Evolutionary conservation across 768 basidiomycete genomes (phyloP).

Genomic region (Kwoniella botswanensis): DNA sequence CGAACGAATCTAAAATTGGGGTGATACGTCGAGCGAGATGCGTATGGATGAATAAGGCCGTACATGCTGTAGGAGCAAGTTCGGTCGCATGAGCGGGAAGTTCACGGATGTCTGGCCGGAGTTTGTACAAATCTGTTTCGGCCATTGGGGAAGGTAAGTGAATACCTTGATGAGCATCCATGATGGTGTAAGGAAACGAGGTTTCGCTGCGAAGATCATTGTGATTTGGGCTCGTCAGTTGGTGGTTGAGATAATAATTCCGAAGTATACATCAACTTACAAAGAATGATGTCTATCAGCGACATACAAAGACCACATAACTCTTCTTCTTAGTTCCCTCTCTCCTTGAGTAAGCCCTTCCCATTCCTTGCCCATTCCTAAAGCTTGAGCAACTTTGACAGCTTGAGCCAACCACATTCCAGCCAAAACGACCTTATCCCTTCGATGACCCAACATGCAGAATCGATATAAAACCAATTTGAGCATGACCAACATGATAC

Average conservation of each 20-base stretch:
- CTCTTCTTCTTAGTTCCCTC: slow-evolving; percentile 44
- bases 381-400: slow-evolving; percentile 46
- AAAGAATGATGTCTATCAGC: slow-evolving; percentile 48
- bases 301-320: slow-evolving; percentile 50
- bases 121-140: slow-evolving; percentile 41
- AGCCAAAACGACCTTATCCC: slow-evolving; percentile 32
- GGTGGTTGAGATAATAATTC: no score
- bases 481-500: slow-evolving; percentile 50
- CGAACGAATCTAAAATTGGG: slow-evolving; percentile 47
- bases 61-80: slow-evolving; percentile 39
- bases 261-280: slow-evolving; percentile 27
- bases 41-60: slow-evolving; percentile 46
- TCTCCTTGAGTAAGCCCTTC: slow-evolving; percentile 48
- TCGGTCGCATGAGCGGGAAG: slow-evolving; percentile 43
- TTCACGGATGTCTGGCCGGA: slow-evolving; percentile 28
- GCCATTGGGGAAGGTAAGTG: slow-evolving; percentile 46
- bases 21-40: slow-evolving; percentile 47
- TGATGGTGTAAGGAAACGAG: slow-evolving; percentile 48
- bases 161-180: slow-evolving; percentile 47
- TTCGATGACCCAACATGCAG: slow-evolving; percentile 28
- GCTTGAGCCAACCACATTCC: slow-evolving; percentile 45
- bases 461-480: slow-evolving; percentile 44
- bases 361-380: slow-evolving; percentile 49
- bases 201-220: slow-evolving; percentile 26
- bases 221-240: neutral